Percentiles rank a stretch among this genome's conserved stretches.
These are phyloP conservation scores for Stephanocyclus meneghinianus DNA, from an alignment of 352 stramenopile genomes.

Conservation along the genomic window DNA sequence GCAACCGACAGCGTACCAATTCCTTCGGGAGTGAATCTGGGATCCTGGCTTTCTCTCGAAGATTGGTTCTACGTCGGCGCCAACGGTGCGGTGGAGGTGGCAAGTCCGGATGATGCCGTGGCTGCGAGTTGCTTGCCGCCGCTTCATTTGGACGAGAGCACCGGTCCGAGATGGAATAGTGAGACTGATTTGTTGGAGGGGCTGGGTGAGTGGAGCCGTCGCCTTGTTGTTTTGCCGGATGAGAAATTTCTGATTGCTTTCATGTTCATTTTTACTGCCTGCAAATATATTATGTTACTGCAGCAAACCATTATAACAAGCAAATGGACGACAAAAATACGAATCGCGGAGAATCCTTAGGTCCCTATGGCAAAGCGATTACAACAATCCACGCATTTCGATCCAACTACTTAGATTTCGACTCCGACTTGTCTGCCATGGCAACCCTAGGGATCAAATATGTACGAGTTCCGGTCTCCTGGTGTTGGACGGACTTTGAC, in stretches of 20 bases:
- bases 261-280: background rate
- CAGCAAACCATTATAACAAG: slow-evolving; percentile 28
- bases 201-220: slow-evolving; percentile 24
- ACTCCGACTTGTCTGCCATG: slow-evolving; percentile 53
- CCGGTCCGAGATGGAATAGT: slow-evolving; percentile 53
- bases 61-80: slow-evolving; percentile 73
- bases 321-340: slow-evolving; percentile 10
- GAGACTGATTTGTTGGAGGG: slow-evolving; percentile 73
- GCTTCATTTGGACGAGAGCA: slow-evolving; percentile 51
- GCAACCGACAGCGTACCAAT: slow-evolving; percentile 11
- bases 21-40: slow-evolving; percentile 63
- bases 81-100: slow-evolving; percentile 63
- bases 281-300: background rate
- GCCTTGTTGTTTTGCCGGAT: background rate
- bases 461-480: slow-evolving; percentile 66
- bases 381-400: slow-evolving; percentile 60
- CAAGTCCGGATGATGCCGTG: slow-evolving; percentile 48
- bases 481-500: slow-evolving; percentile 69
- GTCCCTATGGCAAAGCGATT: slow-evolving; percentile 49
- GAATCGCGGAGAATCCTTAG: background rate
- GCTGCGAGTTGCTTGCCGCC: slow-evolving; percentile 62
- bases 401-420: slow-evolving; percentile 60
- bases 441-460: slow-evolving; percentile 55
- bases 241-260: background rate
- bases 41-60: slow-evolving; percentile 65